phyloP scores from a whole-genome alignment of 202 grass and related monocot species.

The Musa balbisiana region DNA sequence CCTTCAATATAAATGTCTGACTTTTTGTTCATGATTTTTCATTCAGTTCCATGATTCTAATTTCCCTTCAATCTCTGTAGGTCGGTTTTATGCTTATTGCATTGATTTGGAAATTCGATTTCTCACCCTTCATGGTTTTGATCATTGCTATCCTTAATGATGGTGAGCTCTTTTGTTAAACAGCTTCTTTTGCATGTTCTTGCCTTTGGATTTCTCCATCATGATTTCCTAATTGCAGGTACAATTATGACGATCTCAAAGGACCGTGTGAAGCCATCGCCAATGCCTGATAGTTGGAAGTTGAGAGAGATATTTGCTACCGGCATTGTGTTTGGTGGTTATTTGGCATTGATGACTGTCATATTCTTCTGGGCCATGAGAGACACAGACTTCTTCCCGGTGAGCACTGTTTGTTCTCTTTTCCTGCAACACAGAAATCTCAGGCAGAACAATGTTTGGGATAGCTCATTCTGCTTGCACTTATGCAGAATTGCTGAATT shows the following conservation, averaged over 20 bases:
- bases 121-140: conserved; percentile 95
- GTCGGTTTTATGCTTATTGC: conserved; percentile 92
- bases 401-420: conserved; percentile 14
- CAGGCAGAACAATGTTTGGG: not conserved
- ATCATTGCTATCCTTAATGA: conserved; percentile 96
- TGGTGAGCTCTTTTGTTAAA: conserved; percentile 30
- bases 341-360: conserved; percentile 80
- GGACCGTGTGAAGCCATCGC: conserved; percentile 87
- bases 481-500: too few species aligned
- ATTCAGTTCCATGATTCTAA: not conserved
- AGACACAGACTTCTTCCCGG: conserved; percentile 75
- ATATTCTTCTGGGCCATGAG: conserved; percentile 86
- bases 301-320: conserved; percentile 85
- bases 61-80: conserved; percentile 28
- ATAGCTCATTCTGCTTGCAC: not conserved
- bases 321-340: conserved; percentile 66
- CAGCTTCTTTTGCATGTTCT: not conserved
- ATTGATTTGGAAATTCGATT: conserved; percentile 91
- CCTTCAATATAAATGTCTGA: not conserved
- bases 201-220: not conserved
- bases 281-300: conserved; percentile 90
- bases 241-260: conserved; percentile 99
- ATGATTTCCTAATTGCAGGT: conserved; percentile 26
- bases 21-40: not conserved
- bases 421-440: not conserved